A percentile compares a stretch with the other conserved stretches of the same genome.
Conservation (phyloP, 2,329 filamentous ascomycete species). For the Sporothrix variecibatus region DNA sequence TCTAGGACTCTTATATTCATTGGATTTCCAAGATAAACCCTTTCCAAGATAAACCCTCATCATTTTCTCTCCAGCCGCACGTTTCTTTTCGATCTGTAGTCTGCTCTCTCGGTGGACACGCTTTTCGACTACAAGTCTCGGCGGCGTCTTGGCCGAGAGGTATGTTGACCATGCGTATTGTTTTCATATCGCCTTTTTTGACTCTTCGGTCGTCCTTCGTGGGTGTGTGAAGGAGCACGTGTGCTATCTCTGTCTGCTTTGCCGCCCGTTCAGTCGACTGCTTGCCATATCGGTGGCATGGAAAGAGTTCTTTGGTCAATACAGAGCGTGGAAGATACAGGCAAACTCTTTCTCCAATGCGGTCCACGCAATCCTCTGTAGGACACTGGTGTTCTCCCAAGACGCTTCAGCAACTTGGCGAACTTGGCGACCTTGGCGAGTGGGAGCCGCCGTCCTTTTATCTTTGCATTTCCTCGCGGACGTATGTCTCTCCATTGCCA, state of each 20-base stretch:
- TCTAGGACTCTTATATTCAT: background rate
- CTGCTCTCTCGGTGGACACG: background rate
- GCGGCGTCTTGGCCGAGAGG: background rate
- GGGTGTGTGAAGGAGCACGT: background rate
- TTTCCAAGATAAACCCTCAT: background rate
- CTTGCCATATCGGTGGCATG: background rate
- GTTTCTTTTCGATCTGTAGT: background rate
- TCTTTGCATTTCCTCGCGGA: background rate
- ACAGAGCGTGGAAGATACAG: background rate
- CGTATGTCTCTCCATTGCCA: background rate
- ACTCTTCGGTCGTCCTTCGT: background rate
- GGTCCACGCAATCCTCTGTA: background rate
- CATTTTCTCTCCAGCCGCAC: background rate
- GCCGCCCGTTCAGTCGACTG: too few species aligned
- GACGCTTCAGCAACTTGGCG: slow-evolving; percentile 12
- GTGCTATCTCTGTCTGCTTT: background rate
- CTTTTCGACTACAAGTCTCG: background rate
- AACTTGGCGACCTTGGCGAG: slow-evolving; percentile 21
- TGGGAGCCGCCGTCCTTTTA: slow-evolving; percentile 13
- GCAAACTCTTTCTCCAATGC: background rate
- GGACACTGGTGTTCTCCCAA: background rate
- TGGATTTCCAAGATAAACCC: background rate
- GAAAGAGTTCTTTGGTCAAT: background rate
- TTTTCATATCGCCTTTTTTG: background rate
- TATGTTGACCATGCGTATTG: background rate